Percentiles rank a stretch among this genome's conserved stretches.
Conservation (phyloP, 768 basidiomycete genomes). For the Psilocybe cubensis region DNA sequence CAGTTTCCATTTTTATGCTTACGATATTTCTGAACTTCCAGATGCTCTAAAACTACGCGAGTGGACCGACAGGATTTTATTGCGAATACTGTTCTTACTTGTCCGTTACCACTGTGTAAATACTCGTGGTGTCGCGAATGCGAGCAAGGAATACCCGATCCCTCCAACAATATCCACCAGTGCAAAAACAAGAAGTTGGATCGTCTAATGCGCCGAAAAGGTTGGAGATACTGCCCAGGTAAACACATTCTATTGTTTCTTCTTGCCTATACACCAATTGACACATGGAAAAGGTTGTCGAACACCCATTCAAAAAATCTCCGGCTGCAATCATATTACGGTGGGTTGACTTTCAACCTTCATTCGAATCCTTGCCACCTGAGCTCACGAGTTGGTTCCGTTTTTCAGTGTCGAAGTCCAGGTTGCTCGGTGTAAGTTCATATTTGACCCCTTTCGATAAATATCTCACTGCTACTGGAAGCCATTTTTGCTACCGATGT, state of each 20-base stretch:
- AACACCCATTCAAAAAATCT: slow-evolving; percentile 50
- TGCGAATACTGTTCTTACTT: slow-evolving; percentile 20
- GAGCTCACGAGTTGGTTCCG: not conserved
- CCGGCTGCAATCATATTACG: slow-evolving; percentile 64
- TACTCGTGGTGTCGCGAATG: slow-evolving; percentile 28
- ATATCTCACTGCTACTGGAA: slow-evolving; percentile 7
- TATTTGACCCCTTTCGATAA: not conserved
- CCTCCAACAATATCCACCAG: slow-evolving; percentile 16
- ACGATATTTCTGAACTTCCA: not conserved
- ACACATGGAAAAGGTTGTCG: slow-evolving; percentile 36
- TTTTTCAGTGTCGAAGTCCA: slow-evolving; percentile 50
- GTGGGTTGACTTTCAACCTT: slow-evolving; percentile 32
- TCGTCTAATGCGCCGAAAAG: slow-evolving; percentile 26
- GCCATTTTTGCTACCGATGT: slow-evolving; percentile 59
- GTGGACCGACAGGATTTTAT: slow-evolving; percentile 26
- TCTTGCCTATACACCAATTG: not conserved
- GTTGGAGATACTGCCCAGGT: slow-evolving; percentile 54
- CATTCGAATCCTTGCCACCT: not conserved
- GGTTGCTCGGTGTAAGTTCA: slow-evolving; percentile 50
- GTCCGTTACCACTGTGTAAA: slow-evolving; percentile 25
- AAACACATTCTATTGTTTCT: not conserved
- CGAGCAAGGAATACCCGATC: slow-evolving; percentile 15
- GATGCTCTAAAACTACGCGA: slow-evolving; percentile 14
- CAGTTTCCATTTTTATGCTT: not conserved
- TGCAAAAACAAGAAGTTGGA: slow-evolving; percentile 29